Evolutionary conservation across 2,329 filamentous ascomycete species (phyloP).

Genomic region (Calonectria pteridis): DNA sequence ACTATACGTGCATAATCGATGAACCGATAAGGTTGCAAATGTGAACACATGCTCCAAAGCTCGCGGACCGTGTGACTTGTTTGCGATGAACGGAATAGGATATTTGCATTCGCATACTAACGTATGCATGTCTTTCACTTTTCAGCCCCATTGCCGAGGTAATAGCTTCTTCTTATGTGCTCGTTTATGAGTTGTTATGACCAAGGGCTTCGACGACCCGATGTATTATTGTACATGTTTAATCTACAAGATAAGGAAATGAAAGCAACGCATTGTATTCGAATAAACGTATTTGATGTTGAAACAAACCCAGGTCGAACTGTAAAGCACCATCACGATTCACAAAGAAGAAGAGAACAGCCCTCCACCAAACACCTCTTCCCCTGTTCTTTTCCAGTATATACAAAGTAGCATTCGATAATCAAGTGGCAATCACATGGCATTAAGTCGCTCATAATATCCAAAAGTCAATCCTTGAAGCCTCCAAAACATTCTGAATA

Average conservation of each 20-base stretch:
- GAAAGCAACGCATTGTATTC: background rate
- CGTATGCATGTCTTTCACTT: background rate
- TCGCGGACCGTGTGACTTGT: background rate
- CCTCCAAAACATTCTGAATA: background rate
- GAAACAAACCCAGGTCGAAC: background rate
- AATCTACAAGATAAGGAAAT: background rate
- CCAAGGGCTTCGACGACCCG: background rate
- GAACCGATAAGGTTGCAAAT: background rate
- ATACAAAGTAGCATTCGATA: background rate
- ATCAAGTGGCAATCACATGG: background rate
- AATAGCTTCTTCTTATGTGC: background rate
- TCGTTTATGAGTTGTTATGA: background rate
- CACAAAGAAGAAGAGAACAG: background rate
- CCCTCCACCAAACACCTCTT: background rate
- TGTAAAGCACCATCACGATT: background rate
- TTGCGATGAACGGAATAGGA: background rate
- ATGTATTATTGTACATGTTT: background rate
- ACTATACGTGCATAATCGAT: background rate
- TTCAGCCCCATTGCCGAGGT: background rate
- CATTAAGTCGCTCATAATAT: background rate
- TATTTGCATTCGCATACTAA: background rate
- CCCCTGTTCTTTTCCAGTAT: background rate
- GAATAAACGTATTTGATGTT: background rate
- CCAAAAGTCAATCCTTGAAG: background rate
- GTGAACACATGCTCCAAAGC: background rate